phyloP scores from a whole-genome alignment of 2,329 filamentous ascomycete species.

The Ophiostoma populinum region DNA sequence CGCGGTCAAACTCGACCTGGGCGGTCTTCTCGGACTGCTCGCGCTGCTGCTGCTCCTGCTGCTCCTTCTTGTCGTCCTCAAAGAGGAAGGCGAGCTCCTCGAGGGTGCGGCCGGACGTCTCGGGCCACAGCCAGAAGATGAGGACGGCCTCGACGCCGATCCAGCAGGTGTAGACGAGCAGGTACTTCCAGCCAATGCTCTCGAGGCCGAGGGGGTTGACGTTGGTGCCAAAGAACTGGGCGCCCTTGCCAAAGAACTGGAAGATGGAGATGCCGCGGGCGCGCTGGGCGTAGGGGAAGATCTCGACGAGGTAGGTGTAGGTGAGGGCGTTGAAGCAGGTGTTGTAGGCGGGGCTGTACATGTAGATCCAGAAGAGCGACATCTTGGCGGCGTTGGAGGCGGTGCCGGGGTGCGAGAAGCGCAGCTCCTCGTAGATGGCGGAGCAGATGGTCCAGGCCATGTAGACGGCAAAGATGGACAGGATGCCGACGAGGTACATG shows the following conservation, averaged over 20 bases:
- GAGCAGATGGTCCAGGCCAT: conserved; percentile 25
- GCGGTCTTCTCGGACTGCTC: too few relatives aligned
- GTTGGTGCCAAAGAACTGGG: conserved; percentile 17
- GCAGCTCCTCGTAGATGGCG: conserved; percentile 15
- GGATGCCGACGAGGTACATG: conserved; percentile 35
- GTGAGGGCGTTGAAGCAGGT: conserved; percentile 50
- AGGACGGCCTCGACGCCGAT: conserved; percentile 18
- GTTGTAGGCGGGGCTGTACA: conserved; percentile 43
- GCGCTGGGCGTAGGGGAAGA: conserved; percentile 17
- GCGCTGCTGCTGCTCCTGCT: conserved; percentile 1
- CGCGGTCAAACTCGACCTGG: too few relatives aligned
- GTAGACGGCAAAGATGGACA: conserved; percentile 33
- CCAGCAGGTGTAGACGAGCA: conserved; percentile 18
- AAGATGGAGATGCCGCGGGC: conserved; percentile 18
- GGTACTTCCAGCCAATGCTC: conserved; percentile 17
- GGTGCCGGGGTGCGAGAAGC: not conserved
- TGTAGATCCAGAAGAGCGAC: conserved; percentile 41
- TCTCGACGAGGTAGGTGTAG: conserved; percentile 27
- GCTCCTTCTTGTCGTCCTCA: conserved; percentile 4
- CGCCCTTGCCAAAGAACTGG: conserved; percentile 17
- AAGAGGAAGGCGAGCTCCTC: conserved; percentile 15
- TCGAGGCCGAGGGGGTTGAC: conserved; percentile 18
- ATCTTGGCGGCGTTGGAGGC: conserved; percentile 19
- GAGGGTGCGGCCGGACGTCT: conserved; percentile 15
- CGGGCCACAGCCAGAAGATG: conserved; percentile 18